Conservation (phyloP, 148 eudicot species). For the Salicornia ramosissima region DNA sequence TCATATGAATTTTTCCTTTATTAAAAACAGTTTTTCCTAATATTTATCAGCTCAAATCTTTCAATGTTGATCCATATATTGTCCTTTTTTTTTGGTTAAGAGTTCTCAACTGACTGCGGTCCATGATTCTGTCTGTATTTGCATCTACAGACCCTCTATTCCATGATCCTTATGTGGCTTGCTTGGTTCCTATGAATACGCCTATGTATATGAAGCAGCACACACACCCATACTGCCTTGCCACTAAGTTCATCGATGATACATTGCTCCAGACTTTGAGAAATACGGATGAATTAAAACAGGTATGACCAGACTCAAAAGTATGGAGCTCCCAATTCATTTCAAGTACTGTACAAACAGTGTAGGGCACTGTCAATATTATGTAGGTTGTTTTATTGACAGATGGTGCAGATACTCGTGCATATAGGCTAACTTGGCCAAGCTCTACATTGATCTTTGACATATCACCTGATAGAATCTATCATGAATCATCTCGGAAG, state of each 20-base stretch:
- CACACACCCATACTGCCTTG: constrained; percentile 55
- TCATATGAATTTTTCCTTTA: too few species aligned
- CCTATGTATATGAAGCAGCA: constrained; percentile 26
- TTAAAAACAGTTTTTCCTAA: too few species aligned
- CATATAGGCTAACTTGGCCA: constrained; percentile 83
- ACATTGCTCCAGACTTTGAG: constrained; percentile 46
- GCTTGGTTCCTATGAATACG: constrained; percentile 48
- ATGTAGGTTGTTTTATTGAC: constrained; percentile 83
- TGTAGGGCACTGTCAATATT: constrained; percentile 18
- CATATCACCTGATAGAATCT: constrained; percentile 57
- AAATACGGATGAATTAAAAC: constrained; percentile 50
- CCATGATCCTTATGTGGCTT: constrained; percentile 67
- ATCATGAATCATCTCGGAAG: constrained; percentile 35
- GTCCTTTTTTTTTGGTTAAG: constrained; percentile 8
- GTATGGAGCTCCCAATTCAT: constrained; percentile 5
- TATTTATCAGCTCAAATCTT: not conserved
- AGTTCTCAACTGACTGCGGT: not conserved
- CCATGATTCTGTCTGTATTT: constrained; percentile 5
- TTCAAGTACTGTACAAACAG: not conserved
- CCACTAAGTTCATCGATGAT: constrained; percentile 80
- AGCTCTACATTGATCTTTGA: constrained; percentile 68
- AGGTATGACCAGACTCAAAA: constrained; percentile 37
- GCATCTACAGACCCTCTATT: constrained; percentile 74
- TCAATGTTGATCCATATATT: not conserved
- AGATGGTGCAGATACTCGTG: constrained; percentile 94